A percentile compares a stretch with the other conserved stretches of the same genome.
Evolutionary conservation across 2,329 filamentous ascomycete species (phyloP).

Genomic region (Onygena corvina): DNA sequence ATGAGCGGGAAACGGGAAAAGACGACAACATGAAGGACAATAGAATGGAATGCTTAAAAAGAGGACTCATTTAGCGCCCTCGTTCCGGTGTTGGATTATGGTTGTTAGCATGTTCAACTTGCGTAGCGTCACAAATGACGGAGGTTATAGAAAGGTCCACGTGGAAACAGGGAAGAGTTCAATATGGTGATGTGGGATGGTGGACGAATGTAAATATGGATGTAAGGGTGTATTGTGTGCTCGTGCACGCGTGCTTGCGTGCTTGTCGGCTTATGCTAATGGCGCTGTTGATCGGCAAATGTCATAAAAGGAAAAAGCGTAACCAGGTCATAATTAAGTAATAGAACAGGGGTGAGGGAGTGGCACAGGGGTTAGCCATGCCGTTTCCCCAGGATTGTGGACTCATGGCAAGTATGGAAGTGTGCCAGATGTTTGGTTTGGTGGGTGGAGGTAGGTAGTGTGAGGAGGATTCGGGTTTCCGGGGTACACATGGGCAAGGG

Average conservation of each 20-base stretch:
- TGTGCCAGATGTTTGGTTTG: background rate
- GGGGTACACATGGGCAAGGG: no score
- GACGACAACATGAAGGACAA: no score
- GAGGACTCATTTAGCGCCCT: no score
- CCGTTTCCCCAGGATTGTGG: background rate
- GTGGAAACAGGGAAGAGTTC: no score
- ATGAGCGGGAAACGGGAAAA: background rate
- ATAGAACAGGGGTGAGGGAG: background rate
- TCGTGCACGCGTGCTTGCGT: background rate
- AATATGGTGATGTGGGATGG: background rate
- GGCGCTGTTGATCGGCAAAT: background rate
- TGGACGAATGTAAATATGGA: background rate
- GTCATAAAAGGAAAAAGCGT: constrained; percentile 7
- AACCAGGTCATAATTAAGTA: constrained; percentile 8
- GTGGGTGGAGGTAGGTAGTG: background rate
- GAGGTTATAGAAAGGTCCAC: no score
- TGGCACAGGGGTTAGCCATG: constrained; percentile 2
- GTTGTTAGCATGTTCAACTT: no score
- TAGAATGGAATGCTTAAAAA: no score
- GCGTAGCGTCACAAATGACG: no score
- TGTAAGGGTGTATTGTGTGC: background rate
- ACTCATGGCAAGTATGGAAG: background rate
- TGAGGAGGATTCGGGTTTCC: background rate
- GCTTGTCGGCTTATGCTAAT: constrained; percentile 4
- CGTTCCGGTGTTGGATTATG: no score